Conservation (phyloP, 208 protist species). For the Acanthamoeba sp. region DNA sequence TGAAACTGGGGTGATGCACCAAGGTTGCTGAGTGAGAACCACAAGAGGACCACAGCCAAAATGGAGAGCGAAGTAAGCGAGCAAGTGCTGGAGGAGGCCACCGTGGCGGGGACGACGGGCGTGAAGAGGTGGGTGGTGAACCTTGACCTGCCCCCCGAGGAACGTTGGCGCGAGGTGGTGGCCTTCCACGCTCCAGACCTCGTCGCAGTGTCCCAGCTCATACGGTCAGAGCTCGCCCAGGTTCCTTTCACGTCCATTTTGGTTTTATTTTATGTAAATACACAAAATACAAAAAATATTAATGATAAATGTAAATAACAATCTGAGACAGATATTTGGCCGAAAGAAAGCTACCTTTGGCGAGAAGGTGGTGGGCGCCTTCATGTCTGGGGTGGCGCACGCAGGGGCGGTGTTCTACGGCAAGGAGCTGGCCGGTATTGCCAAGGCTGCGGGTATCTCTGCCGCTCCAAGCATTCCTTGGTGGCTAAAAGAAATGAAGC, state of each 20-base stretch:
- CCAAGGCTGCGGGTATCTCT: neutral
- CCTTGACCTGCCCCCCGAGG: constrained; percentile 46
- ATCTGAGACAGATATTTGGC: neutral
- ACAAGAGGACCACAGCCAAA: too few relatives aligned
- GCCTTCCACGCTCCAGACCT: neutral
- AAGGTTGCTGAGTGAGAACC: too few relatives aligned
- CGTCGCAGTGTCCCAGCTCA: neutral
- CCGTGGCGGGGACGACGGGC: neutral
- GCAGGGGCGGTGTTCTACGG: constrained; percentile 72
- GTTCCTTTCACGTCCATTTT: neutral
- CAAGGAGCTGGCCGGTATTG: constrained; percentile 66
- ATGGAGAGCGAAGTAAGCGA: too few relatives aligned
- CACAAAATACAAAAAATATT: neutral
- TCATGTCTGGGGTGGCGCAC: neutral
- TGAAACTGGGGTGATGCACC: too few relatives aligned
- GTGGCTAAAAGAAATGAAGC: too few relatives aligned
- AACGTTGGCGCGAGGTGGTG: constrained; percentile 27
- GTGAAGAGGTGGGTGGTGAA: constrained; percentile 43
- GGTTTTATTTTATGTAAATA: neutral
- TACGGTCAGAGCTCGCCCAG: neutral
- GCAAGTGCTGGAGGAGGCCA: too few relatives aligned
- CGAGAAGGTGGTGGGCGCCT: constrained; percentile 20
- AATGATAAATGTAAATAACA: neutral
- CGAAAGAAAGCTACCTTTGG: constrained; percentile 4
- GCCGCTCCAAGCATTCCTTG: neutral